Evolutionary conservation across 139 green algal species (phyloP).

Genomic region (Tetradesmus lagerheimii): DNA sequence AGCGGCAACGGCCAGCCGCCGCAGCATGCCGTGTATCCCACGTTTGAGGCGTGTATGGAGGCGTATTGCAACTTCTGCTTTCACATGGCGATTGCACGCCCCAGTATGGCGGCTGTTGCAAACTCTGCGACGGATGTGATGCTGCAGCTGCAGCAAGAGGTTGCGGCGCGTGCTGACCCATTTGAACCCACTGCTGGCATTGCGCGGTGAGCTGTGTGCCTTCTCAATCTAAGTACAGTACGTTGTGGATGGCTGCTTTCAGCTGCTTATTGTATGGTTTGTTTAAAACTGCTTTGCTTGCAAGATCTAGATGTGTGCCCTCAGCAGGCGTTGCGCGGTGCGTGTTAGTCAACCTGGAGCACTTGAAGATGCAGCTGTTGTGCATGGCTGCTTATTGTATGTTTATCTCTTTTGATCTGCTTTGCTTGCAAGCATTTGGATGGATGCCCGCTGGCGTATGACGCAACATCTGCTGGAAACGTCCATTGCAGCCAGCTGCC

Average conservation of each 20-base stretch:
- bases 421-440: too few species aligned
- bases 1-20: constrained; percentile 17
- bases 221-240: neutral
- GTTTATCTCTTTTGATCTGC: too few species aligned
- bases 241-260: neutral
- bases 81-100: constrained; percentile 46
- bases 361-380: neutral
- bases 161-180: constrained; percentile 20
- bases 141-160: constrained; percentile 32
- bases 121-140: constrained; percentile 49
- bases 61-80: constrained; percentile 50
- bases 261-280: too few species aligned
- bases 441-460: too few species aligned
- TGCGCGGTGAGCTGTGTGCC: constrained; percentile 4
- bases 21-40: neutral
- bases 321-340: too few species aligned
- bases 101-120: constrained; percentile 58
- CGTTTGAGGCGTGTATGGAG: constrained; percentile 6
- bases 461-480: too few species aligned
- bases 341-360: too few species aligned
- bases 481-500: too few species aligned
- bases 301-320: too few species aligned
- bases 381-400: neutral
- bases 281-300: too few species aligned
- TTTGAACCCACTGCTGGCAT: constrained; percentile 18